These are phyloP conservation scores for Fusarium duplospermum DNA, from an alignment of 2,329 filamentous ascomycete species.

Conservation along the genomic window DNA sequence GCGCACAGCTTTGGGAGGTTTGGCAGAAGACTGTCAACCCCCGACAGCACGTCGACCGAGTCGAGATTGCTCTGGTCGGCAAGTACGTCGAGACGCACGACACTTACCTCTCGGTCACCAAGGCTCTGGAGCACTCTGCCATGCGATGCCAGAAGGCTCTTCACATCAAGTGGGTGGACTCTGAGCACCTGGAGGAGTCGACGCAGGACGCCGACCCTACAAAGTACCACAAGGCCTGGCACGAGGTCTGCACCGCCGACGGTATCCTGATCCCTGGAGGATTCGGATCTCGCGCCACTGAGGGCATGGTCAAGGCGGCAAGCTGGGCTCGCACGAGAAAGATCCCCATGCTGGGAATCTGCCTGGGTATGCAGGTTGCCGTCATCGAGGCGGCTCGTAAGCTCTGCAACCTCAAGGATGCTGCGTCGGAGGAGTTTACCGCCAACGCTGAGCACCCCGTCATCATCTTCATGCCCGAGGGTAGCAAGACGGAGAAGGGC, in stretches of 20 bases:
- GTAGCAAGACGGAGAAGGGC: slow-evolving; percentile 64
- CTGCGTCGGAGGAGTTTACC: slow-evolving; percentile 67
- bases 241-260: slow-evolving; percentile 76
- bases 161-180: slow-evolving; percentile 85
- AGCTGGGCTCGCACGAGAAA: slow-evolving; percentile 87
- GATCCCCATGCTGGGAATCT: slow-evolving; percentile 88
- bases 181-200: slow-evolving; percentile 81
- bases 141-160: slow-evolving; percentile 85
- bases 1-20: slow-evolving; percentile 77
- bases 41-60: slow-evolving; percentile 72
- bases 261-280: slow-evolving; percentile 59
- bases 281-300: slow-evolving; percentile 43
- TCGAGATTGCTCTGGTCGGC: slow-evolving; percentile 88
- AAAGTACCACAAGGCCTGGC: slow-evolving; percentile 88
- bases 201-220: slow-evolving; percentile 72
- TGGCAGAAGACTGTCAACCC: slow-evolving; percentile 80
- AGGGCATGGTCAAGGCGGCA: slow-evolving; percentile 91
- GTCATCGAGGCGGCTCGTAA: slow-evolving; percentile 90
- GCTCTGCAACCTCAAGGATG: slow-evolving; percentile 71
- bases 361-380: slow-evolving; percentile 91
- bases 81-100: slow-evolving; percentile 91
- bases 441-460: slow-evolving; percentile 72
- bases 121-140: slow-evolving; percentile 89
- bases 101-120: slow-evolving; percentile 84
- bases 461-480: slow-evolving; percentile 93